phyloP scores from a whole-genome alignment of 176 grass and related monocot species.

The Lolium multiflorum region DNA sequence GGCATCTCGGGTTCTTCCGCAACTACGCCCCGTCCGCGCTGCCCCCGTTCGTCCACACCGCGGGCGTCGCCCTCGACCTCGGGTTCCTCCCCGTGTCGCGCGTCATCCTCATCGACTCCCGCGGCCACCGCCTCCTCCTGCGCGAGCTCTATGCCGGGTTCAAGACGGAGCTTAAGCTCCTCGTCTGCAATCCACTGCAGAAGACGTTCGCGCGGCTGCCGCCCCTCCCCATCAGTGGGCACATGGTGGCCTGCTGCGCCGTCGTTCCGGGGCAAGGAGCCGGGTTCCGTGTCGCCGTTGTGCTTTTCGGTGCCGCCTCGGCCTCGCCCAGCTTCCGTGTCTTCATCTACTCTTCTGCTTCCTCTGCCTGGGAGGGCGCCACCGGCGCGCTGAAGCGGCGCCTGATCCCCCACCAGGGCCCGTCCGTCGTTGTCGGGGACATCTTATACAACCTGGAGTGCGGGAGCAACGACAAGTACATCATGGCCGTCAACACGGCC shows the following conservation, averaged over 20 bases:
- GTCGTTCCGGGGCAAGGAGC: not conserved
- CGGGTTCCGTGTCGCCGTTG: constrained; percentile 45
- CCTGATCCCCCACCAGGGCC: not conserved
- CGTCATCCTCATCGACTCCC: constrained; percentile 23
- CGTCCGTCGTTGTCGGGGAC: constrained; percentile 44
- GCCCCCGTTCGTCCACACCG: constrained; percentile 33
- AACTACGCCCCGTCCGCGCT: not conserved
- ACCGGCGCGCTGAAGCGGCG: too few species aligned
- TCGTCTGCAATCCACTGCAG: constrained; percentile 37
- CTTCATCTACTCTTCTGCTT: too few species aligned
- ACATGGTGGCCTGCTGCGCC: not conserved
- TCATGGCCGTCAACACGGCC: constrained; percentile 36
- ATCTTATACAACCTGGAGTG: constrained; percentile 48
- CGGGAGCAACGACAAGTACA: constrained; percentile 19
- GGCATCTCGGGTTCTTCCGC: constrained; percentile 33
- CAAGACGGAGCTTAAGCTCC: not conserved
- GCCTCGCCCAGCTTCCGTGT: too few species aligned
- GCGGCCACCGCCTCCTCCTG: constrained; percentile 21
- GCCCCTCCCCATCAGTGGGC: not conserved
- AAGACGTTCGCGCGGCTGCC: constrained; percentile 27
- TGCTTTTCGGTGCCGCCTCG: constrained; percentile 26
- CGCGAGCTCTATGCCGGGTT: too few species aligned
- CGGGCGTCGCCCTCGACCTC: not conserved
- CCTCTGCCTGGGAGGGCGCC: too few species aligned
- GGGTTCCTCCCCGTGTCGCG: not conserved